Base-by-base conservation (phyloP, 345 rosid species). In the Corymbia maculata region DNA sequence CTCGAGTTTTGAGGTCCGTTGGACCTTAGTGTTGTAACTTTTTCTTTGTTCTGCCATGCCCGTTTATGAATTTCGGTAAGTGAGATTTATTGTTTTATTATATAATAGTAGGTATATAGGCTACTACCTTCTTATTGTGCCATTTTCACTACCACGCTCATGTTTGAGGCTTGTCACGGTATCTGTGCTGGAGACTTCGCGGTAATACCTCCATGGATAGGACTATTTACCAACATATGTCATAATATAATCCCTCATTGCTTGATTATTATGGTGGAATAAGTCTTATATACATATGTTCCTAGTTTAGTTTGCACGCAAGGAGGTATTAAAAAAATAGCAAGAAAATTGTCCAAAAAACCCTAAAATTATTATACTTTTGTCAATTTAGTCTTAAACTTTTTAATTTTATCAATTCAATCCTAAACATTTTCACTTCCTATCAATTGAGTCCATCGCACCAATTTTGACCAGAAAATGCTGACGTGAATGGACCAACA, bases 361-460 rank as follows among this genome's bases (percentile, higher is more conserved):
- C 42, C 4, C 42, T 36, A 36, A 36, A 36, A 2, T 4, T 55
- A 22, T 21, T 55, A 8, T 0, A 59, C 26, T 26, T 59, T 0
- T 26, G 4, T 6, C 2, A 1, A 26, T 11, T 59, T 5, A 59
- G 15, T 59, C 4, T 6, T 24, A 59, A 3, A 26, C 28, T 10
- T 59, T 59, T 59, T 26, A 59, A 59, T 59, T 10, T 10, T 5
- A 13, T 1, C 30, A 59, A 59, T 59, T 9, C 24, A 24, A 4
- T 10, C 3, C 0, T 59, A 59, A 59, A 59, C 4, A 24, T 55
- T 8, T 55, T 55, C 2, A 55, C 61, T 21, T 8, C 68, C 14
- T 59, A 0, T 26, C n/a, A 26, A 59, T 59, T 59, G 1, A 59
- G 2, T 59, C 2, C 24, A 24, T 24, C 1, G 0, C 0, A 12